Conservation (phyloP, 2,329 filamentous ascomycete species). For the Didymella segeticola region DNA sequence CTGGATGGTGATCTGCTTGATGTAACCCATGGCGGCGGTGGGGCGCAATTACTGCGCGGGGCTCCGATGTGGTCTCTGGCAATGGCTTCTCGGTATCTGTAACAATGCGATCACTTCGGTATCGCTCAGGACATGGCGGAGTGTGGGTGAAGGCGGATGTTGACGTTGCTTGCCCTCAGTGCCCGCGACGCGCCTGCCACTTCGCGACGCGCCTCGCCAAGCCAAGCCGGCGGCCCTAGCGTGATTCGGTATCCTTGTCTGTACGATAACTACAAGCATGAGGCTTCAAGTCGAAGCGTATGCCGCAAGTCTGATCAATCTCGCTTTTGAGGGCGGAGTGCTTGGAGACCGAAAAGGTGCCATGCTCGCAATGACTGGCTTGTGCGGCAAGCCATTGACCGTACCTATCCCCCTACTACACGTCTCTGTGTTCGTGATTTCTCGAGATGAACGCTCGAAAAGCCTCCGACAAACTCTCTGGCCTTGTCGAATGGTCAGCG, state of each 20-base stretch:
- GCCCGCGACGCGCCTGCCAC: constrained; percentile 28
- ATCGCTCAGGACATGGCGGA: constrained; percentile 29
- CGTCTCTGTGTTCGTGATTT: too few species aligned
- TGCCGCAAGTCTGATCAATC: too few species aligned
- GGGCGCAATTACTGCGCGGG: constrained; percentile 18
- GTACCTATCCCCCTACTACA: too few species aligned
- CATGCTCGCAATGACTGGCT: too few species aligned
- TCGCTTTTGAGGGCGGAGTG: too few species aligned
- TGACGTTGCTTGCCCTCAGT: constrained; percentile 15
- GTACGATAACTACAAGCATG: too few species aligned
- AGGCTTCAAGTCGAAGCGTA: too few species aligned
- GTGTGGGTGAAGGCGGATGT: constrained; percentile 14
- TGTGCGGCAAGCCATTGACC: too few species aligned
- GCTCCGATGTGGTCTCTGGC: not conserved
- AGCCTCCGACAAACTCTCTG: too few species aligned
- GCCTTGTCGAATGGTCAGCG: too few species aligned
- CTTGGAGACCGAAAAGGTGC: too few species aligned
- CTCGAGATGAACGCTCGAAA: too few species aligned
- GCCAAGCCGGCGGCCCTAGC: constrained; percentile 20
- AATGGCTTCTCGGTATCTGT: not conserved
- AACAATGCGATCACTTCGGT: constrained; percentile 20
- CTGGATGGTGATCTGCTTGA: constrained; percentile 99
- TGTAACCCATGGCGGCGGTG: constrained; percentile 63
- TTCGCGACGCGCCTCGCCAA: constrained; percentile 24
- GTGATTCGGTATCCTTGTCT: not conserved